These are phyloP conservation scores for Phytophthora europaea DNA, from an alignment of 352 stramenopile species.

Conservation along the genomic window DNA sequence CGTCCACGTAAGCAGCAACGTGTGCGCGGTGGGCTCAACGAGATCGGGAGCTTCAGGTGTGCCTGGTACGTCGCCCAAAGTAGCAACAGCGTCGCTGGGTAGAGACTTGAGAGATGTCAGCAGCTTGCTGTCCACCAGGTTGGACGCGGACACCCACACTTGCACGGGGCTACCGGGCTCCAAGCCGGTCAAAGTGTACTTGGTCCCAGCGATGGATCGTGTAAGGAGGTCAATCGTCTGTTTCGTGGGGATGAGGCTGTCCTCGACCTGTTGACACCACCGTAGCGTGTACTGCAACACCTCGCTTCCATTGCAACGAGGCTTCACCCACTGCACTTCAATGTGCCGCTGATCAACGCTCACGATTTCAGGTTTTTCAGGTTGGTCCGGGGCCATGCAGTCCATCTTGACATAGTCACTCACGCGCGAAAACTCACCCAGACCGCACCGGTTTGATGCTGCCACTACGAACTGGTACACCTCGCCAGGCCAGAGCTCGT, in stretches of 20 bases:
- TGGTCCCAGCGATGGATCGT: constrained; percentile 59
- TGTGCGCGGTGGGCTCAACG: constrained; percentile 45
- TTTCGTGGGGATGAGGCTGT: background rate
- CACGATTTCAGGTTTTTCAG: constrained; percentile 43
- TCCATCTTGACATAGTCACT: constrained; percentile 84
- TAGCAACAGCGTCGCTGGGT: constrained; percentile 42
- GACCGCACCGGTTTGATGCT: constrained; percentile 72
- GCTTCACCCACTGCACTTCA: constrained; percentile 64
- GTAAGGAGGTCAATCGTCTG: constrained; percentile 50
- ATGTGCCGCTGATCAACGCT: constrained; percentile 51
- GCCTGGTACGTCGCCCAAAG: constrained; percentile 65
- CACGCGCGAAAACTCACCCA: constrained; percentile 67
- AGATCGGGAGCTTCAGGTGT: constrained; percentile 37
- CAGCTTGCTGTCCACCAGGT: constrained; percentile 70
- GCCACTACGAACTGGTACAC: constrained; percentile 83
- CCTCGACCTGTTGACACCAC: constrained; percentile 49
- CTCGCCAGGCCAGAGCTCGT: constrained; percentile 67
- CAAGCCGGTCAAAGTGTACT: constrained; percentile 51
- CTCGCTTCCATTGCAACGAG: constrained; percentile 73
- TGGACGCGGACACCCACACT: constrained; percentile 67
- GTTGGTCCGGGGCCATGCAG: constrained; percentile 63
- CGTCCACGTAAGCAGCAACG: constrained; percentile 46
- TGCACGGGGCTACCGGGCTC: constrained; percentile 48
- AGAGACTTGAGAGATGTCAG: constrained; percentile 56
- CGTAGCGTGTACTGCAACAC: constrained; percentile 77